A percentile compares a stretch with the other conserved stretches of the same genome.
These are phyloP conservation scores for Daldinia eschscholtzii DNA, from an alignment of 2,329 filamentous ascomycete genomes.

Conservation along the genomic window DNA sequence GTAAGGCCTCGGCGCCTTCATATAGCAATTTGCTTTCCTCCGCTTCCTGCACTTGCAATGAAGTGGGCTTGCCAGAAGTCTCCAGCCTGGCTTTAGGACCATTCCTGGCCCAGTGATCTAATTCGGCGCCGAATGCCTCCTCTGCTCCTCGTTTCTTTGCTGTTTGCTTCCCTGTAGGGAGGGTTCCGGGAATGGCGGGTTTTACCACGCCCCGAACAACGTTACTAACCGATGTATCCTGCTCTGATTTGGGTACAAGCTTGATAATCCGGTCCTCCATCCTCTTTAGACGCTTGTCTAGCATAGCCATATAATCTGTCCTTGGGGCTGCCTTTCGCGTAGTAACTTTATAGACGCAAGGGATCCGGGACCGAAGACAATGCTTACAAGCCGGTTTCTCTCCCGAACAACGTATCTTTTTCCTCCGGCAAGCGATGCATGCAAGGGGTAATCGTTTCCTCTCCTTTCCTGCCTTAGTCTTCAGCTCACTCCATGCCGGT, in stretches of 20 bases:
- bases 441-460: slow-evolving; percentile 91
- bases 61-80: slow-evolving; percentile 63
- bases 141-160: slow-evolving; percentile 86
- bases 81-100: slow-evolving; percentile 64
- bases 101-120: slow-evolving; percentile 83
- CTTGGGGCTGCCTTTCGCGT: slow-evolving; percentile 92
- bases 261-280: slow-evolving; percentile 99
- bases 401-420: slow-evolving; percentile 97
- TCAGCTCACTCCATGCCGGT: slow-evolving; percentile 83
- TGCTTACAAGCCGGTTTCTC: slow-evolving; percentile 99
- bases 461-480: slow-evolving; percentile 95
- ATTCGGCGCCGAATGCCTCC: slow-evolving; percentile 85
- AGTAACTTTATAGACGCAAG: slow-evolving; percentile 97
- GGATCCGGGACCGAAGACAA: slow-evolving; percentile 90
- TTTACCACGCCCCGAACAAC: slow-evolving; percentile 88
- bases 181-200: slow-evolving; percentile 73
- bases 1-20: slow-evolving; percentile 86
- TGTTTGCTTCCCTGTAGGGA: slow-evolving; percentile 64
- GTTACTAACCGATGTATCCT: slow-evolving; percentile 70
- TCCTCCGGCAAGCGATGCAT: slow-evolving; percentile 94
- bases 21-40: slow-evolving; percentile 83
- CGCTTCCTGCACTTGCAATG: slow-evolving; percentile 70
- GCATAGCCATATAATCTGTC: slow-evolving; percentile 99
- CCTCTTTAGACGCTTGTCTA: slow-evolving; percentile 93
- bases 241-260: slow-evolving; percentile 88